Evolutionary conservation across 1,284 basidiomycete species (phyloP), one percentile per base, ranked within the genome.

Genomic region (Fomes fomentarius): DNA sequence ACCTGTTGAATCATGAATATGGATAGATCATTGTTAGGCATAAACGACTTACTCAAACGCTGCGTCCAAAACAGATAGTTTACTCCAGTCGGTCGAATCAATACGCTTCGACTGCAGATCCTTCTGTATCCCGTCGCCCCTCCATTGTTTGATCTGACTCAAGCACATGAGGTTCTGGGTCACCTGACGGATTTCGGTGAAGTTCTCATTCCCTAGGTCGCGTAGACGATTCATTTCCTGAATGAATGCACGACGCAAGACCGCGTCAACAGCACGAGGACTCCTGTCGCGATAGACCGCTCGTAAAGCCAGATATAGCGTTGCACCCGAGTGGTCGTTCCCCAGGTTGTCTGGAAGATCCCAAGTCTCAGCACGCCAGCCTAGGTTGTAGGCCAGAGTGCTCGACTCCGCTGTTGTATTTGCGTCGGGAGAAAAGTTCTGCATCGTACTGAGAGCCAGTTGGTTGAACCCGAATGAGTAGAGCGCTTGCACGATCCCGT

Each of bases 321-420:
- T 74, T 14, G 81, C 76, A n/a, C 81, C 84, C 6, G 82, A 70
- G 22, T 76, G 75, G 12, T 75, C 71, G 42, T 72, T 68, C 2
- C 71, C 71, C 10, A 72, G 61, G 14, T 74, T 73, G 47, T 92
- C 81, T 0, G 96, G 94, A 11, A 97, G 75, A 68, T 98, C 94
- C 96, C 96, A 98, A 1, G 86, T 87, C 52, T 90, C 88, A 1
- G 93, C 93, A 34, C 93, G 81, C 95, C 95, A 97, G 6, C 90
- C 94, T 0, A 96, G 75, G 39, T 86, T 82, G 69, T 93, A 93
- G 33, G 80, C 83, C 69, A 92, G 79, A 14, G 75, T 72, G 10
- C 82, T 78, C 2, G 80, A 73, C 11, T 63, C 61, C 4, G 65
- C 58, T n/a, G 70, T 67, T 21, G 67, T 64, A 30, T 74, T 68